These are phyloP conservation scores for Cladobotryum mycophilum DNA, from an alignment of 2,329 filamentous ascomycete species.

Conservation along the genomic window DNA sequence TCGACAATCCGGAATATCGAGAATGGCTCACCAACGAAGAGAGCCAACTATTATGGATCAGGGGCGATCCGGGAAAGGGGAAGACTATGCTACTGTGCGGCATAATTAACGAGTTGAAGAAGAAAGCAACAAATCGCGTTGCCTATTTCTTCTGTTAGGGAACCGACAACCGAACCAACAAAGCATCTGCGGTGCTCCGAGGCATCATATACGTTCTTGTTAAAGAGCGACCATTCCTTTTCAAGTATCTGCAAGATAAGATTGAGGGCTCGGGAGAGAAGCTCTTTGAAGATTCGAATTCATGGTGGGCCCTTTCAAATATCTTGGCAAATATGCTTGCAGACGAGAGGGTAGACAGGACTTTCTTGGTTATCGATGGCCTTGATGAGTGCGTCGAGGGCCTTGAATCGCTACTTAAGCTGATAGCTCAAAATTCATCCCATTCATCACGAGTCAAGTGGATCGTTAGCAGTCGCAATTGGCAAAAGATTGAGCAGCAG, in stretches of 20 bases:
- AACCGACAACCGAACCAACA: conserved; percentile 28
- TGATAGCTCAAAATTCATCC: conserved; percentile 26
- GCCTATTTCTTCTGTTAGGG: conserved; percentile 5
- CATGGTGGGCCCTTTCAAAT: conserved; percentile 28
- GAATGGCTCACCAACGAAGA: conserved; percentile 10
- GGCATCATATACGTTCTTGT: conserved; percentile 38
- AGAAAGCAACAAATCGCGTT: conserved; percentile 8
- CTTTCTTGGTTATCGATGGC: conserved; percentile 38
- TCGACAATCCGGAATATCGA: conserved; percentile 21
- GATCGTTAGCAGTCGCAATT: conserved; percentile 6
- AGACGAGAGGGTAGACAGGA: conserved; percentile 22
- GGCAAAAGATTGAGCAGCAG: conserved; percentile 10
- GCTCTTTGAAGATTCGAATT: conserved; percentile 34
- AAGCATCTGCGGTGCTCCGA: conserved; percentile 32
- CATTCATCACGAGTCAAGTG: not conserved
- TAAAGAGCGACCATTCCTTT: conserved; percentile 24
- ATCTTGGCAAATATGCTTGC: conserved; percentile 36
- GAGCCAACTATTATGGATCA: conserved; percentile 30
- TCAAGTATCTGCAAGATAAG: conserved; percentile 26
- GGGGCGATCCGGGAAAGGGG: conserved; percentile 35
- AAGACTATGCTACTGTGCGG: conserved; percentile 40
- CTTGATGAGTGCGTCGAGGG: conserved; percentile 33
- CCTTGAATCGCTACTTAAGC: conserved; percentile 30
- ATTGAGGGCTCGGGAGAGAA: conserved; percentile 25
- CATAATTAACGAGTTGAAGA: conserved; percentile 20